Conservation (phyloP, 371 early-diverging fungal genomes). For the Mucor lusitanicus region DNA sequence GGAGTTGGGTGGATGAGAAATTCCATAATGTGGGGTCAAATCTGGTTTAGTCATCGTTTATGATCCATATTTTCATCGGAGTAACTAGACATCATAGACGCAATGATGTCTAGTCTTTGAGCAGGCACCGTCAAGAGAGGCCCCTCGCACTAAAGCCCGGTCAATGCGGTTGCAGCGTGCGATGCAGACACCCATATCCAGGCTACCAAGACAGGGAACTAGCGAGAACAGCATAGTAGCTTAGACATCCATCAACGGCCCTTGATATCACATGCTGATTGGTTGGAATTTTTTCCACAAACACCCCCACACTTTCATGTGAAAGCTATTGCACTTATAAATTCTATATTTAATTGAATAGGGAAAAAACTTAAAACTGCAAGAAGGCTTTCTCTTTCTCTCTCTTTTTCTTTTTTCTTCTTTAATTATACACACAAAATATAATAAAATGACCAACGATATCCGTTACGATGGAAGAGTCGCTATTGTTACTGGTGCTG, state of each 20-base stretch:
- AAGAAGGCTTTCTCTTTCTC: conserved; percentile 2
- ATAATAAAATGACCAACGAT: conserved; percentile 41
- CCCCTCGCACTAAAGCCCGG: too few species aligned
- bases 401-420: conserved; percentile 7
- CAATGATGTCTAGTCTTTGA: neutral
- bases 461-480: conserved; percentile 89
- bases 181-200: too few species aligned
- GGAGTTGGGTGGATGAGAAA: neutral
- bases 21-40: neutral
- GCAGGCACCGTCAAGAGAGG: too few species aligned
- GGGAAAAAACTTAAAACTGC: neutral
- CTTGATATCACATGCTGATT: conserved; percentile 5
- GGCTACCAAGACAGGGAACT: too few species aligned
- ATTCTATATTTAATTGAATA: neutral
- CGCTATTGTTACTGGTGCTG: conserved; percentile 96
- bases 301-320: conserved; percentile 16
- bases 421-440: neutral
- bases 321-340: conserved; percentile 17
- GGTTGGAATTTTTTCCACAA: neutral
- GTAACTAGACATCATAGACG: neutral
- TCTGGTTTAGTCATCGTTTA: conserved; percentile 7
- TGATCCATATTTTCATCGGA: neutral
- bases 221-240: neutral
- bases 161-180: too few species aligned
- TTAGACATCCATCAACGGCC: neutral